Evolutionary conservation across 192 early-diverging fungal species (phyloP), one percentile per base, ranked within the genome.

Genomic region (Backusella luteola): DNA sequence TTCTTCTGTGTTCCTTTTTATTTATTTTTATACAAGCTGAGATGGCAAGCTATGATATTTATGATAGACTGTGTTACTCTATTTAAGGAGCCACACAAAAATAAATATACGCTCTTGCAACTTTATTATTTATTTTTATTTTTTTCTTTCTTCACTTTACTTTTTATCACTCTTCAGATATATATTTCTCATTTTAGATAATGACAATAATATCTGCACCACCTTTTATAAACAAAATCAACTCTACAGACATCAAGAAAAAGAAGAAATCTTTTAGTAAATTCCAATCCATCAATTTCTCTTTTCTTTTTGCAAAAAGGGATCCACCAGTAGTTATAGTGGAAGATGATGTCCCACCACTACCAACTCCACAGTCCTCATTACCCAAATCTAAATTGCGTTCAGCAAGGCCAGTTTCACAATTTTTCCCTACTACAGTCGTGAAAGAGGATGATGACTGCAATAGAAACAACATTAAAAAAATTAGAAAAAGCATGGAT

Each of bases 1-100:
- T 63, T 63, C 56, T 63, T 63, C 23, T 63, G 56, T 63, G 56
- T 63, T 56, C 53, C 53, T 56, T 56, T 9, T 56, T 23, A 56
- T 56, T 63, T 63, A 63, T 63, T 63, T 63, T 63, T 63, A 63
- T 44, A 49, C 26, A 63, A 63, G 56, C 56, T 63, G 56, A 63
- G 56, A 63, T 63, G 11, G 56, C 11, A 63, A 63, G 56, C 56
- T 63, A 63, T 63, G 4, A 63, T 63, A 29, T n/a, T 63, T 63
- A 63, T 63, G 56, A 63, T 63, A 14, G 56, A 29, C 56, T 63
- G 56, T 63, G 56, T 63, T 29, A 63, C 56, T 63, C 11, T 63
- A 29, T 63, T 63, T 63, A 63, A 29, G 56, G 56, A 63, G 56
- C 56, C 56, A 63, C 56, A 59, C 26, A 63, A 26, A 63, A 63